A percentile compares a stretch with the other conserved stretches of the same genome.
Evolutionary conservation across 805 yeast genomes (phyloP).

Genomic region (Yamadazyma olivae): DNA sequence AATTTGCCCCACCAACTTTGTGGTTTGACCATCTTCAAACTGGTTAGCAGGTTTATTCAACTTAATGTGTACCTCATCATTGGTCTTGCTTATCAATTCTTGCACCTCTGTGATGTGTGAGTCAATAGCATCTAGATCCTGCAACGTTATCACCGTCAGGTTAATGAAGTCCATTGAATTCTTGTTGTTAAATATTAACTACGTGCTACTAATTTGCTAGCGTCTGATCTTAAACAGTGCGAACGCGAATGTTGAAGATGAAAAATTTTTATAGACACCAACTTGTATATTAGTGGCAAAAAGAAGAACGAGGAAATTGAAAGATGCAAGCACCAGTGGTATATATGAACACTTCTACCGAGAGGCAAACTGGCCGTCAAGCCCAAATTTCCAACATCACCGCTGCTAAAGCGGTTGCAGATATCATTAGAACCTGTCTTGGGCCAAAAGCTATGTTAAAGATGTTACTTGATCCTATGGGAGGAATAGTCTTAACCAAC

Average conservation of each 20-base stretch:
- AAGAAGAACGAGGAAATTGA: neutral
- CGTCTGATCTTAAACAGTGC: too few species aligned
- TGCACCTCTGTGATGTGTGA: constrained; percentile 23
- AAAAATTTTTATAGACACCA: constrained; percentile 8
- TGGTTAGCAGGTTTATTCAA: constrained; percentile 2
- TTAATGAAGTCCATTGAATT: constrained; percentile 27
- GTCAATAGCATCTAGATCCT: constrained; percentile 31
- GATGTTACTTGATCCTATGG: constrained; percentile 96
- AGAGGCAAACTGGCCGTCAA: constrained; percentile 93
- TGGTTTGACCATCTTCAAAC: constrained; percentile 13
- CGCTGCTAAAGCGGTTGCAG: constrained; percentile 99
- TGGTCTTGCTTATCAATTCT: constrained; percentile 6
- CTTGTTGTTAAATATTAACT: too few species aligned
- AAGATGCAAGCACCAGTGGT: constrained; percentile 48
- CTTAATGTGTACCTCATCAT: constrained; percentile 6
- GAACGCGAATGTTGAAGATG: constrained; percentile 1
- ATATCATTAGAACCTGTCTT: constrained; percentile 93
- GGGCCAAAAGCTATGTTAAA: constrained; percentile 99
- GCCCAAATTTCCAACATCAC: constrained; percentile 97
- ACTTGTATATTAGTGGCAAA: neutral
- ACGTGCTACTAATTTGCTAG: too few species aligned
- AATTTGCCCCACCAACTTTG: constrained; percentile 9
- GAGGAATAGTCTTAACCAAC: constrained; percentile 93
- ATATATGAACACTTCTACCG: constrained; percentile 70
- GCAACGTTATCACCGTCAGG: constrained; percentile 27